A percentile compares a stretch with the other conserved stretches of the same genome.
Evolutionary conservation across 2,329 filamentous ascomycete species (phyloP).

Genomic region (Fusarium sp.): DNA sequence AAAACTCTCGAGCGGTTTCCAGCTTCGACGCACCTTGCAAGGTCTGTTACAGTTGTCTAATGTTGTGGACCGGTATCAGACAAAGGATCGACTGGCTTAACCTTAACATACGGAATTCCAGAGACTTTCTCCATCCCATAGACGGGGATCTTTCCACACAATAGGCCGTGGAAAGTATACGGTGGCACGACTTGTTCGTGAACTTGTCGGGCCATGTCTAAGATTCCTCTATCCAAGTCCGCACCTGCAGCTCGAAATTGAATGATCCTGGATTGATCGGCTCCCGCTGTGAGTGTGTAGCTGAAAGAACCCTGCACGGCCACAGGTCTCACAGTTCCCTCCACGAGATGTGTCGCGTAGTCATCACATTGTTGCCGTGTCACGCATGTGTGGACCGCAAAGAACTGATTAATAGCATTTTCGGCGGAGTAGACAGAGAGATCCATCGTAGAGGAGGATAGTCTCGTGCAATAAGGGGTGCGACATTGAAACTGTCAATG

Average conservation of each 20-base stretch:
- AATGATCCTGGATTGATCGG: not conserved
- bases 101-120: not conserved
- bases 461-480: too few species aligned
- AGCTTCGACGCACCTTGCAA: not conserved
- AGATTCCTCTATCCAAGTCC: not conserved
- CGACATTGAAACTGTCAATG: too few species aligned
- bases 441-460: not conserved
- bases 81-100: not conserved
- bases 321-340: conserved; percentile 23
- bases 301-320: conserved; percentile 36
- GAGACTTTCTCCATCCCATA: not conserved
- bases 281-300: conserved; percentile 7
- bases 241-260: not conserved
- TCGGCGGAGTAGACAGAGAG: not conserved
- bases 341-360: conserved; percentile 14
- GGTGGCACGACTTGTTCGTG: not conserved
- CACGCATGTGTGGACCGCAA: not conserved
- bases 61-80: not conserved
- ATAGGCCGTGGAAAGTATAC: not conserved
- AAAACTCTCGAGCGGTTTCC: not conserved
- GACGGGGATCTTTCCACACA: too few species aligned
- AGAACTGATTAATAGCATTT: not conserved
- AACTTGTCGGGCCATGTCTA: not conserved
- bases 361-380: conserved; percentile 33
- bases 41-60: not conserved